Base-by-base conservation (phyloP, 257 asterid species). In the Thymus quinquecostatus region DNA sequence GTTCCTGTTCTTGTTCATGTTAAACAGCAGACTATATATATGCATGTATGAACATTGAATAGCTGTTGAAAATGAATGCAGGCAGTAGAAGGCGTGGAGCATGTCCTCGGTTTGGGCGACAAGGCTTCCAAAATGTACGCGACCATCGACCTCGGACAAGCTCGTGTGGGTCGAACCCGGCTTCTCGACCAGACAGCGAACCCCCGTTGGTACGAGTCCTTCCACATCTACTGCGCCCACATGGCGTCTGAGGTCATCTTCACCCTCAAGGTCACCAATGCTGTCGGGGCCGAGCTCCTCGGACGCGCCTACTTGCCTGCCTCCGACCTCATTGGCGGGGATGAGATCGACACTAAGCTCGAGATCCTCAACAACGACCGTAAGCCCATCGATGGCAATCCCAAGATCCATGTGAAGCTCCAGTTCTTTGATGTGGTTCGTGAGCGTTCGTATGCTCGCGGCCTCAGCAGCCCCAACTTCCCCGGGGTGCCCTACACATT, bases 401-500 rank as follows among this genome's bases (percentile, higher is more conserved):
- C 90, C 34, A 85, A 85, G 30, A 75, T 85, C 29, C 88, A 81
- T 10, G 83, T 85, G 1, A 82, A 79, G 21, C 70, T 85, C 3
- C 89, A 85, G 6, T 85, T 72, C 73, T 82, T 38, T 48, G 86
- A 82, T 4, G 90, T 83, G 1, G 6, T 61, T 7, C 80, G 84
- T 0, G 88, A 80, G 38, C 78, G 80, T n/a, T 80, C 73, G 38
- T 85, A 81, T 82, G 73, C 83, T 2, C 71, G 74, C 5, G 90
- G 90, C 3, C 74, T 85, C 4, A 74, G 69, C 34, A 81, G 80
- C 69, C 80, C 82, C 0, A 81, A 80, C 8, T 85, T 78, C 69
- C 86, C 87, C 0, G 89, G 89, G 0, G 87, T 85, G 0, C 96
- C 96, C 10, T 88, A 64, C 80, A 88, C 96, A 5, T 88, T 85